phyloP scores from a whole-genome alignment of 2,329 filamentous ascomycete genomes.

The Pseudogymnoascus destructans region DNA sequence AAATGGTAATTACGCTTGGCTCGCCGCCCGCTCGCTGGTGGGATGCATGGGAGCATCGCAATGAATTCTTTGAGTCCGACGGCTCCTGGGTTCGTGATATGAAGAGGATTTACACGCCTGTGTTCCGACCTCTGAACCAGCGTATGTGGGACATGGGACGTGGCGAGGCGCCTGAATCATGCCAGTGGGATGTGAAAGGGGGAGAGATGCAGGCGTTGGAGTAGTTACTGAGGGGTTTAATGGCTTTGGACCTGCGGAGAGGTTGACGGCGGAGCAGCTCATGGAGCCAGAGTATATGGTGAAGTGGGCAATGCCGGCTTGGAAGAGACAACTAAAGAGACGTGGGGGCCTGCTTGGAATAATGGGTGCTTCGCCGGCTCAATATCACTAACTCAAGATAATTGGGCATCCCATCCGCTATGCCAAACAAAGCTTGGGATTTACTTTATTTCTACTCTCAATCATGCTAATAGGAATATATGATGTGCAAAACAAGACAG shows the following conservation, averaged over 20 bases:
- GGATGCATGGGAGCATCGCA: conserved; percentile 13
- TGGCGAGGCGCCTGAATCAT: neutral
- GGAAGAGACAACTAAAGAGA: neutral
- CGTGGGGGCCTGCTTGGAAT: neutral
- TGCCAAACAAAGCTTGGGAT: neutral
- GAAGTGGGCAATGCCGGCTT: conserved; percentile 1
- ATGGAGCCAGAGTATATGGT: conserved; percentile 8
- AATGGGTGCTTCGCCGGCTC: neutral
- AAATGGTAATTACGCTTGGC: conserved; percentile 11
- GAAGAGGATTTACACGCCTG: neutral
- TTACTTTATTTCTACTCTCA: neutral
- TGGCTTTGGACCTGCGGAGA: neutral
- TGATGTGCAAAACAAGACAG: neutral
- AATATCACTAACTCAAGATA: neutral
- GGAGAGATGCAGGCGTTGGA: conserved; percentile 10
- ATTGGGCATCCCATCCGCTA: neutral
- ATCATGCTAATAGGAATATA: neutral
- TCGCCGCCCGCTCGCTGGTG: conserved; percentile 14
- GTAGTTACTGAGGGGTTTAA: conserved; percentile 10
- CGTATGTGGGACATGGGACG: neutral
- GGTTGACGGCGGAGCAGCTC: neutral
- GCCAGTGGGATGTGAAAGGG: neutral
- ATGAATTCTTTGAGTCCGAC: conserved; percentile 9
- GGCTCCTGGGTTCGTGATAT: neutral
- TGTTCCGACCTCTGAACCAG: neutral